Percentiles rank a stretch among this genome's conserved stretches.
Evolutionary conservation across 2,329 filamentous ascomycete species (phyloP).

Genomic region (Aspergillus jensenii): DNA sequence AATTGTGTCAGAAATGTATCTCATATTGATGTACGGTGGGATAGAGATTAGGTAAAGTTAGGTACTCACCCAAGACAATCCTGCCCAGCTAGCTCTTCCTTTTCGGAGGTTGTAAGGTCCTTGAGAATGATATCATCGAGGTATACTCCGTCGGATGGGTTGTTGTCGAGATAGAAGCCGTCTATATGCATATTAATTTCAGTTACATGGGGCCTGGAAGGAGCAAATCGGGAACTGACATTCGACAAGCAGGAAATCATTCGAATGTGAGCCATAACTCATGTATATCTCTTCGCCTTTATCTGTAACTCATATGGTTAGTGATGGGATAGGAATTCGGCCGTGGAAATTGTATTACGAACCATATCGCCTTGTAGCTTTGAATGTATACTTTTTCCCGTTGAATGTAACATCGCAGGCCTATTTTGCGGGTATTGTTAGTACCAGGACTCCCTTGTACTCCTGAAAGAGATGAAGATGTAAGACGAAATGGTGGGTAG

Average conservation of each 20-base stretch:
- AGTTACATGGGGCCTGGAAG: background rate
- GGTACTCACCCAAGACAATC: conserved; percentile 27
- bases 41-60: background rate
- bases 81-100: conserved; percentile 23
- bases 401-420: conserved; percentile 30
- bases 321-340: background rate
- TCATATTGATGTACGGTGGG: background rate
- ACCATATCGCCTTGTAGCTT: conserved; percentile 27
- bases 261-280: conserved; percentile 40
- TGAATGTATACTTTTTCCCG: conserved; percentile 27
- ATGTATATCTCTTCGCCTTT: conserved; percentile 39
- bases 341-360: background rate
- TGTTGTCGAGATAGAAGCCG: conserved; percentile 36
- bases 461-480: background rate
- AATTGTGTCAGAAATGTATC: background rate
- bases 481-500: background rate
- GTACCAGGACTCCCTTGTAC: background rate
- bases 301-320: conserved; percentile 19
- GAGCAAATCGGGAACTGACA: conserved; percentile 24
- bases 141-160: conserved; percentile 34
- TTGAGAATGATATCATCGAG: conserved; percentile 36
- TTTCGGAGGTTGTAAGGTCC: conserved; percentile 21
- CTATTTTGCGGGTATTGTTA: conserved; percentile 6
- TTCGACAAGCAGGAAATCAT: conserved; percentile 38
- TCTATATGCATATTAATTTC: conserved; percentile 20